phyloP scores from a whole-genome alignment of 768 basidiomycete species.

The Lactarius sanguifluus region DNA sequence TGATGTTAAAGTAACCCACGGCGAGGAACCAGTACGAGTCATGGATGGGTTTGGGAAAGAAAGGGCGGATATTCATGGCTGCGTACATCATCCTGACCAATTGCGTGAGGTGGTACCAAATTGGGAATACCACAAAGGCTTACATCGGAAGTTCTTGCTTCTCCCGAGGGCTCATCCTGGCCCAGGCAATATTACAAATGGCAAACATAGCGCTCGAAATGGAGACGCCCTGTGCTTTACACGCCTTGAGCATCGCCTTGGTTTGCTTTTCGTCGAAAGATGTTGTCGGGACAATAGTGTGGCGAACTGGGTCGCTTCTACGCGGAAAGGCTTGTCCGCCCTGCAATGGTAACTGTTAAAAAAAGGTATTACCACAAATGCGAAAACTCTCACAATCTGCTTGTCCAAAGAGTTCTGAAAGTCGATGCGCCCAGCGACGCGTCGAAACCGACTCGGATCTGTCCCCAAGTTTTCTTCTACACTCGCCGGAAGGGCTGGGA shows the following conservation, averaged over 20 bases:
- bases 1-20: slow-evolving; percentile 80
- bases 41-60: slow-evolving; percentile 42
- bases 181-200: slow-evolving; percentile 74
- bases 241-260: slow-evolving; percentile 60
- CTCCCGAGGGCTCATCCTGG: slow-evolving; percentile 43
- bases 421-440: slow-evolving; percentile 37
- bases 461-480: slow-evolving; percentile 38
- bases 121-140: slow-evolving; percentile 29
- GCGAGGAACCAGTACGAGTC: slow-evolving; percentile 80
- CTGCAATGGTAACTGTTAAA: slow-evolving; percentile 36
- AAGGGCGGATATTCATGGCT: slow-evolving; percentile 74
- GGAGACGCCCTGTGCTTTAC: slow-evolving; percentile 70
- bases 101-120: not conserved
- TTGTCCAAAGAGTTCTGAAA: slow-evolving; percentile 35
- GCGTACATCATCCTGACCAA: slow-evolving; percentile 74
- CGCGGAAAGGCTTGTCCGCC: slow-evolving; percentile 76
- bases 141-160: slow-evolving; percentile 57
- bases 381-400: slow-evolving; percentile 33
- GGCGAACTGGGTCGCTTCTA: slow-evolving; percentile 43
- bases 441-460: slow-evolving; percentile 31
- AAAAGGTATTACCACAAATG: not conserved
- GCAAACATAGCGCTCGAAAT: slow-evolving; percentile 77
- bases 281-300: slow-evolving; percentile 69
- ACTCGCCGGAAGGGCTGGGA: slow-evolving; percentile 16
- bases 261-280: slow-evolving; percentile 57